phyloP scores from a whole-genome alignment of 2,329 filamentous ascomycete genomes.

The Ascochyta fabae region DNA sequence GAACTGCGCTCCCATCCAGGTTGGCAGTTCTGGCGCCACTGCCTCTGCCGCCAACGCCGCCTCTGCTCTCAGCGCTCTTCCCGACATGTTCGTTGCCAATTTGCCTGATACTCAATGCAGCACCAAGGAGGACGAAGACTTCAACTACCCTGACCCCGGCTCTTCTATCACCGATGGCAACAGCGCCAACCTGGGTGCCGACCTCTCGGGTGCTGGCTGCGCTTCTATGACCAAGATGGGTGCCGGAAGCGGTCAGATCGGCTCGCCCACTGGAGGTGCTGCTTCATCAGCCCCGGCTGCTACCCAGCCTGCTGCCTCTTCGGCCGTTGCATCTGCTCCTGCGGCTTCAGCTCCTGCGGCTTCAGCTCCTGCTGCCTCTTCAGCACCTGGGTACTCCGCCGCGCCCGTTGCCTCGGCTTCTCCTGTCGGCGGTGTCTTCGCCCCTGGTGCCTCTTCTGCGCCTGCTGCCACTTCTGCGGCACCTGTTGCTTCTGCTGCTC shows the following conservation, averaged over 20 bases:
- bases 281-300: slow-evolving; percentile 14
- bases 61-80: slow-evolving; percentile 63
- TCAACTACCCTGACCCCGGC: slow-evolving; percentile 74
- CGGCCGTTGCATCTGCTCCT: slow-evolving; percentile 7
- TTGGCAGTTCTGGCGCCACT: slow-evolving; percentile 65
- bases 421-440: slow-evolving; percentile 1
- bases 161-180: slow-evolving; percentile 42
- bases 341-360: background rate
- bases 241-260: slow-evolving; percentile 39
- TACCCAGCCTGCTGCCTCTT: slow-evolving; percentile 6
- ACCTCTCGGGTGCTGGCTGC: slow-evolving; percentile 39
- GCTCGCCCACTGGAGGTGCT: slow-evolving; percentile 27
- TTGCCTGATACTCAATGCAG: slow-evolving; percentile 62
- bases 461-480: slow-evolving; percentile 10
- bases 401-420: slow-evolving; percentile 17
- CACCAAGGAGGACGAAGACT: slow-evolving; percentile 60
- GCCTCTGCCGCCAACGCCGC: slow-evolving; percentile 21
- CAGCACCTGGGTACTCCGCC: slow-evolving; percentile 8
- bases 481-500: slow-evolving; percentile 7
- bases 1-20: slow-evolving; percentile 82
- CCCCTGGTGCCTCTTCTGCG: slow-evolving; percentile 42
- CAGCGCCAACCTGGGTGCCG: slow-evolving; percentile 41
- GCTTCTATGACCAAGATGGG: slow-evolving; percentile 37
- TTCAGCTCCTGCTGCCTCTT: slow-evolving; percentile 9
- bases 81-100: slow-evolving; percentile 79